A percentile compares a stretch with the other conserved stretches of the same genome.
Conservation (phyloP, 192 early-diverging fungal genomes). For the Bifiguratus adelaidae region DNA sequence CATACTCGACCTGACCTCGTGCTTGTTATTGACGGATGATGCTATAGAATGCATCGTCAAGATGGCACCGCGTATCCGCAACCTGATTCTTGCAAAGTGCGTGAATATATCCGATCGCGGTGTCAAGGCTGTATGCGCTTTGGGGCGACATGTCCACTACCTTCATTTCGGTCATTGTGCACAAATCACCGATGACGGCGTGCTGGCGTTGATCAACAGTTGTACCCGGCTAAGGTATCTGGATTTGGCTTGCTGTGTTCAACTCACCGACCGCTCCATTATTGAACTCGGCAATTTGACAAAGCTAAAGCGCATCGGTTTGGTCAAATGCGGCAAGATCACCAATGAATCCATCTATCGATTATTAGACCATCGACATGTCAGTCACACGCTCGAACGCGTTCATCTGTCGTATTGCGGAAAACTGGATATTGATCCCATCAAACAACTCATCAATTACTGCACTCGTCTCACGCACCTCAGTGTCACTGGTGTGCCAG, state of each 20-base stretch:
- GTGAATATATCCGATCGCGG: slow-evolving; percentile 35
- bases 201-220: slow-evolving; percentile 27
- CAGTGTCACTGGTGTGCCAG: slow-evolving; percentile 40
- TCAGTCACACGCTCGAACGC: slow-evolving; percentile 33
- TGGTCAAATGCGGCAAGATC: slow-evolving; percentile 49
- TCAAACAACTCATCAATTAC: slow-evolving; percentile 28
- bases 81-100: slow-evolving; percentile 44
- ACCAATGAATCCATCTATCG: slow-evolving; percentile 39
- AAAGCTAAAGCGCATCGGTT: slow-evolving; percentile 40
- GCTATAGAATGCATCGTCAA: slow-evolving; percentile 28
- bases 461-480: slow-evolving; percentile 39
- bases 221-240: slow-evolving; percentile 45
- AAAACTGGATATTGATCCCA: slow-evolving; percentile 30
- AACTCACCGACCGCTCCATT: slow-evolving; percentile 37
- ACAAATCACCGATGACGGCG: slow-evolving; percentile 35
- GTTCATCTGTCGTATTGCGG: slow-evolving; percentile 47
- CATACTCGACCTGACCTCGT: slow-evolving; percentile 37
- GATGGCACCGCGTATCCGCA: slow-evolving; percentile 40
- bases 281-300: slow-evolving; percentile 37
- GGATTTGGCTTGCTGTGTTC: slow-evolving; percentile 41
- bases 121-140: slow-evolving; percentile 27
- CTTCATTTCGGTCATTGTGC: slow-evolving; percentile 47
- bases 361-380: slow-evolving; percentile 25
- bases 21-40: slow-evolving; percentile 31
- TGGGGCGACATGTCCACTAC: slow-evolving; percentile 44